Conservation (phyloP, 2,329 filamentous ascomycete species). For the Drechslera avenae region DNA sequence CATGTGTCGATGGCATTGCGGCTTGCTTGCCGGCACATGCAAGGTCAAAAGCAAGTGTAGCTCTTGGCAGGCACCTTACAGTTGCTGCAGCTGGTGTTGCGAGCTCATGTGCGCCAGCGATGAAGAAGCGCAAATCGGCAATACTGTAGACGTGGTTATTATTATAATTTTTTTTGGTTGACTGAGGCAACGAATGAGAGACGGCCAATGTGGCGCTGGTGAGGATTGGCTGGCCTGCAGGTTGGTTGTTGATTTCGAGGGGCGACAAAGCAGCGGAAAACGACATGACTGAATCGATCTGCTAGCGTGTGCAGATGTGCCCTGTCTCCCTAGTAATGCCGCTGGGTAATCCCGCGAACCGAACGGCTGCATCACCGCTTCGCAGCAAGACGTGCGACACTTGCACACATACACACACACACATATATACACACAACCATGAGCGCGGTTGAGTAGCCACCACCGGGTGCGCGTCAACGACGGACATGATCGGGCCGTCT, state of each 20-base stretch:
- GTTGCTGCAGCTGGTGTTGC: constrained; percentile 6
- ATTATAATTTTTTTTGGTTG: no score
- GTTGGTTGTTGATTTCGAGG: constrained; percentile 19
- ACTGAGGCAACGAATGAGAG: constrained; percentile 23
- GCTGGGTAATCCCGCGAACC: constrained; percentile 20
- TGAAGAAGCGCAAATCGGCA: constrained; percentile 20
- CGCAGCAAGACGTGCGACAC: constrained; percentile 16
- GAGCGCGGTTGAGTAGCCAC: constrained; percentile 1
- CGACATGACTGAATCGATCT: constrained; percentile 22
- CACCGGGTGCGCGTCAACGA: constrained; percentile 3
- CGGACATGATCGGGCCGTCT: constrained; percentile 22
- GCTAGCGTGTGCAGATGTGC: constrained; percentile 13
- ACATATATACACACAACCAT: constrained; percentile 12
- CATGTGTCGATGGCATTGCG: not conserved
- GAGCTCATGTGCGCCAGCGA: constrained; percentile 21
- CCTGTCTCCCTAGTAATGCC: constrained; percentile 17
- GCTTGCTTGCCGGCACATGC: not conserved
- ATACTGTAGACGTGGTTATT: constrained; percentile 14
- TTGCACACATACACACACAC: no score
- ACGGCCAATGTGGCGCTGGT: constrained; percentile 23
- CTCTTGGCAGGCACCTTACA: not conserved
- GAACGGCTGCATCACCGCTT: constrained; percentile 24
- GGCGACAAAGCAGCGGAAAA: constrained; percentile 15
- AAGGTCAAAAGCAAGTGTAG: not conserved
- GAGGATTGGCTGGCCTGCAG: constrained; percentile 16